These are phyloP conservation scores for Synchytrium microbalum DNA, from an alignment of 371 early-diverging fungal species.

Conservation along the genomic window DNA sequence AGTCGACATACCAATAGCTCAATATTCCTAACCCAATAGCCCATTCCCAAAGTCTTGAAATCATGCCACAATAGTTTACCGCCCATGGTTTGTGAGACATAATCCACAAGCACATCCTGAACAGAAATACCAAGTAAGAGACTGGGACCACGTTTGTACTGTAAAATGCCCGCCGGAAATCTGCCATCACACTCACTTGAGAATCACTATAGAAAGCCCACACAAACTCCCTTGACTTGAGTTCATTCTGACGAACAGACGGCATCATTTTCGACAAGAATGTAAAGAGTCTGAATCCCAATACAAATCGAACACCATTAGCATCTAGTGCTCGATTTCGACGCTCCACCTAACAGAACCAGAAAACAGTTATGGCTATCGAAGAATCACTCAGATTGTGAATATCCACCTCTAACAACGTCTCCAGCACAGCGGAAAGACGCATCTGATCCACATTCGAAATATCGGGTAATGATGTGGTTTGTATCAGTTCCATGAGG, in stretches of 20 bases:
- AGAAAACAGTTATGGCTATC: background rate
- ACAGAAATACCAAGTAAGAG: too few relatives aligned
- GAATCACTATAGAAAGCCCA: conserved; percentile 90
- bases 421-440: conserved; percentile 54
- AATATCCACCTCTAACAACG: conserved; percentile 49
- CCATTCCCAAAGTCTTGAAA: conserved; percentile 71
- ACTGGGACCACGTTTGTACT: background rate
- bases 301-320: conserved; percentile 77
- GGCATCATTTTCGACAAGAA: conserved; percentile 43
- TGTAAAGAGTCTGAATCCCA: conserved; percentile 61
- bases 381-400: background rate
- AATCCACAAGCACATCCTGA: conserved; percentile 66
- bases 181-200: conserved; percentile 41
- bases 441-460: conserved; percentile 29
- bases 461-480: conserved; percentile 22
- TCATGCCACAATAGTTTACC: conserved; percentile 71
- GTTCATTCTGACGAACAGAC: conserved; percentile 27
- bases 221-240: conserved; percentile 63
- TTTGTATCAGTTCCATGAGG: conserved; percentile 23
- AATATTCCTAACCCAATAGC: conserved; percentile 73
- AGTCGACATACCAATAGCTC: conserved; percentile 66
- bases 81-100: conserved; percentile 47
- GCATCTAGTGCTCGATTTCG: conserved; percentile 72
- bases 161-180: background rate
- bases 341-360: conserved; percentile 45